Base-by-base conservation (phyloP, 192 early-diverging fungal genomes). In the Oehlia diaphana region DNA sequence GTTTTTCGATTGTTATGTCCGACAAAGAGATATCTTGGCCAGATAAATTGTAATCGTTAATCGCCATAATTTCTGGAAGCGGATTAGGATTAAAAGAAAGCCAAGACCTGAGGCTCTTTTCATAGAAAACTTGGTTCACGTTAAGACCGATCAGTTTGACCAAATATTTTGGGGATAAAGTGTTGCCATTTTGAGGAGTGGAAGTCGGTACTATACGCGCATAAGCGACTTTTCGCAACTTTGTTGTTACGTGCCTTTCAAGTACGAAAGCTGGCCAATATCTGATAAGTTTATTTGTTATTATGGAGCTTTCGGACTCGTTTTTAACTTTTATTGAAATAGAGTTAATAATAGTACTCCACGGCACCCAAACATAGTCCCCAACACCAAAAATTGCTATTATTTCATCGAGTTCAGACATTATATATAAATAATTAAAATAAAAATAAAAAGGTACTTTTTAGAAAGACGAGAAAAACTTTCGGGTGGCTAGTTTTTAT, bases 141-240 rank as follows among this genome's bases (percentile, higher is more conserved):
- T 67, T 33, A 33, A 67, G 16, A 67, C 65, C 65, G 13, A 67
- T 33, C 13, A 67, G 65, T 67, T 67, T 67, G 33, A 67, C 65
- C 65, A 67, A 67, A 67, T 67, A 67, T 67, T 33, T 67, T 67
- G 65, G 26, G 3, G 65, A 33, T 7, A 67, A 12, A 33, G 31
- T 19, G 9, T 28, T 67, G 4, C 16, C 33, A 67, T 28, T 33
- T 33, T 31, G 65, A 67, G 33, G 33, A 67, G 26, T 35, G 4
- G 26, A 28, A 33, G 26, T 67, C 14, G 65, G 33, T 14, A 67
- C 14, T 33, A 67, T 33, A 23, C 65, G 26, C 26, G 33, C 33
- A 31, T 33, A 67, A 7, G 65, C 26, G 28, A 67, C 4, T 35
- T 33, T 28, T 35, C 33, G 65, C 8, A 28, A 16, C 28, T 67